These are phyloP conservation scores for Dryas drummondii DNA, from an alignment of 306 rosid genomes.

Conservation along the genomic window DNA sequence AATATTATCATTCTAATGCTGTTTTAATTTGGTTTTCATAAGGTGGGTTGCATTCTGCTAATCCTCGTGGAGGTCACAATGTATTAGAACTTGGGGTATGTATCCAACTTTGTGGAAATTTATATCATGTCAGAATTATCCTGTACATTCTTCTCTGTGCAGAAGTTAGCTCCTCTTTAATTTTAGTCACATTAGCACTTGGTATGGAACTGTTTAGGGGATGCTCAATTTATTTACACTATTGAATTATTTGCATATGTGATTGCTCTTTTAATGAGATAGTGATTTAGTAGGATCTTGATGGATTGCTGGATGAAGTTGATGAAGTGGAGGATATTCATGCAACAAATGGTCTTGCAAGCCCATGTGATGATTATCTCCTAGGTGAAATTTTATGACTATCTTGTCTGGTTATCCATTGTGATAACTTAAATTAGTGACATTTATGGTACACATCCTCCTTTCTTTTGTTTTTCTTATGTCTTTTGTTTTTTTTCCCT, in stretches of 20 bases:
- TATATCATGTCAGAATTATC: constrained; percentile 23
- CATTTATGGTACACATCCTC: constrained; percentile 10
- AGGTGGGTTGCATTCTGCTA: constrained; percentile 66
- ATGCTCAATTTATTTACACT: background rate
- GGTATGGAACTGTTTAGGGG: background rate
- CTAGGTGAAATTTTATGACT: constrained; percentile 45
- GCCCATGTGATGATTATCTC: constrained; percentile 71
- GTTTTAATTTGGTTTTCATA: constrained; percentile 20
- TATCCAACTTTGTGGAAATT: constrained; percentile 33
- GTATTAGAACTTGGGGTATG: constrained; percentile 76
- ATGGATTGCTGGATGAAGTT: constrained; percentile 81
- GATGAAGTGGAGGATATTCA: constrained; percentile 67
- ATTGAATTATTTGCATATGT: constrained; percentile 7
- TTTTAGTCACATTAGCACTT: background rate
- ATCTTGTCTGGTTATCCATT: constrained; percentile 12
- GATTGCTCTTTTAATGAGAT: constrained; percentile 34
- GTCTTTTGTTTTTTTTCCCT: constrained; percentile 3
- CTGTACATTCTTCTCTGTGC: constrained; percentile 12
- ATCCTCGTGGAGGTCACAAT: constrained; percentile 53
- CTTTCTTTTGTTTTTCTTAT: constrained; percentile 13
- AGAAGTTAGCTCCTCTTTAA: constrained; percentile 4
- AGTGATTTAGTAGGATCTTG: constrained; percentile 71
- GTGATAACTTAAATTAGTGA: constrained; percentile 8
- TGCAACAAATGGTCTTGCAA: constrained; percentile 56
- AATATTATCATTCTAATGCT: constrained; percentile 37